Conservation (phyloP, 129 eudicot genomes). For the Dittrichia graveolens region DNA sequence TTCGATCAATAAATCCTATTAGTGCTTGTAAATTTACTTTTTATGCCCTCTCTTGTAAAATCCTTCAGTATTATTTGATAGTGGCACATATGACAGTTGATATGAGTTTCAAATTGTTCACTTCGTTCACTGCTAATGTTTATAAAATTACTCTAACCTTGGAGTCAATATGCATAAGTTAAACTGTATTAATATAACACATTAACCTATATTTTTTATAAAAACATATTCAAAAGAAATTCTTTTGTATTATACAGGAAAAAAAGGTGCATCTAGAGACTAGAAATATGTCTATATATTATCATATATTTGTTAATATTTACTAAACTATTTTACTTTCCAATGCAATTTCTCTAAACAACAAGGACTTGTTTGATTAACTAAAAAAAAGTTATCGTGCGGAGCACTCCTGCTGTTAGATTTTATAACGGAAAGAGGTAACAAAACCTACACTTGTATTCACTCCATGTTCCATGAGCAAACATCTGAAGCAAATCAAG, state of each 20-base stretch:
- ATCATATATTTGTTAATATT: slow-evolving; percentile 1
- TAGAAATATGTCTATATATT: background rate
- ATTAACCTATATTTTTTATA: background rate
- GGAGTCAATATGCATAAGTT: slow-evolving; percentile 21
- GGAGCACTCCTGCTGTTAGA: background rate
- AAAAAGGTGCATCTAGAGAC: background rate
- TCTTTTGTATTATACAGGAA: background rate
- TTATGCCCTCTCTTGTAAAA: background rate
- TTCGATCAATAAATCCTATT: background rate
- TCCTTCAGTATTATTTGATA: background rate
- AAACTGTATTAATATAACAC: background rate
- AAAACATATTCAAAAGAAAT: slow-evolving; percentile 7
- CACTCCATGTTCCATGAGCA: slow-evolving; percentile 97
- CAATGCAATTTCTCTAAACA: background rate
- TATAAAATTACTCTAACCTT: background rate
- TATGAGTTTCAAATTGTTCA: background rate
- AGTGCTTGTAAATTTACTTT: background rate
- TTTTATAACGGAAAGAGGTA: background rate
- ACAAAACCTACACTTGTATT: slow-evolving; percentile 66
- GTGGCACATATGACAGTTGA: background rate
- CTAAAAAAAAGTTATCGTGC: background rate
- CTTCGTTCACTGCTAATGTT: background rate
- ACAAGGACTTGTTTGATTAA: background rate
- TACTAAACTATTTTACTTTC: slow-evolving; percentile 4
- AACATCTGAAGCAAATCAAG: slow-evolving; percentile 83